phyloP scores from a whole-genome alignment of 495 filamentous ascomycete genomes.

The Ramalina peruviana region DNA sequence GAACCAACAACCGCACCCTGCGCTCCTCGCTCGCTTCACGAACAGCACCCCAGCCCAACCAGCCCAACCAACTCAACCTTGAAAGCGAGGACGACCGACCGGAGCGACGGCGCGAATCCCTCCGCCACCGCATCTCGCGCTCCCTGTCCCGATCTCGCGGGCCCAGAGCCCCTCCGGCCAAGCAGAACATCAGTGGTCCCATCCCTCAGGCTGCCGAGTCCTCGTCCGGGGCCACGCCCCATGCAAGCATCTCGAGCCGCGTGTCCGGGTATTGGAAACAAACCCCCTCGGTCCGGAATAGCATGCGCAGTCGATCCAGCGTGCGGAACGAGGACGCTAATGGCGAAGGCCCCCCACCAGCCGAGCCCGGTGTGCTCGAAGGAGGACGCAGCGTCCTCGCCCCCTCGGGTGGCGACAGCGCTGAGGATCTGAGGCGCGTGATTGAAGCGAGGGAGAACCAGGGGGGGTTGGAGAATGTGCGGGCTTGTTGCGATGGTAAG shows the following conservation, averaged over 20 bases:
- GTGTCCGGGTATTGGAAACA: conserved; percentile 1
- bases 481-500: conserved; percentile 94
- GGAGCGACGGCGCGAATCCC: neutral
- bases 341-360: conserved; percentile 5
- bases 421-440: conserved; percentile 63
- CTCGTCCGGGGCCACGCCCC: neutral
- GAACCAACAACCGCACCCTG: conserved; percentile 34
- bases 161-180: neutral
- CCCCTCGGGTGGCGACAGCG: conserved; percentile 39
- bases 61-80: neutral
- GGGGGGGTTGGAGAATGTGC: conserved; percentile 69
- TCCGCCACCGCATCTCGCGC: conserved; percentile 9
- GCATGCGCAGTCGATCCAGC: conserved; percentile 15
- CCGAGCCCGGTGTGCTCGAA: conserved; percentile 27
- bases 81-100: conserved; percentile 1
- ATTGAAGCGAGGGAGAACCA: conserved; percentile 53
- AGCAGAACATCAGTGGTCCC: neutral
- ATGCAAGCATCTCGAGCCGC: conserved; percentile 1
- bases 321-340: conserved; percentile 3
- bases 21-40: neutral
- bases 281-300: conserved; percentile 8
- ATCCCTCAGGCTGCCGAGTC: neutral
- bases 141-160: conserved; percentile 10
- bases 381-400: conserved; percentile 26
- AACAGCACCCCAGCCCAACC: conserved; percentile 1